phyloP scores from a whole-genome alignment of 1,284 basidiomycete species.

The Cutaneotrichosporon cutaneum region DNA sequence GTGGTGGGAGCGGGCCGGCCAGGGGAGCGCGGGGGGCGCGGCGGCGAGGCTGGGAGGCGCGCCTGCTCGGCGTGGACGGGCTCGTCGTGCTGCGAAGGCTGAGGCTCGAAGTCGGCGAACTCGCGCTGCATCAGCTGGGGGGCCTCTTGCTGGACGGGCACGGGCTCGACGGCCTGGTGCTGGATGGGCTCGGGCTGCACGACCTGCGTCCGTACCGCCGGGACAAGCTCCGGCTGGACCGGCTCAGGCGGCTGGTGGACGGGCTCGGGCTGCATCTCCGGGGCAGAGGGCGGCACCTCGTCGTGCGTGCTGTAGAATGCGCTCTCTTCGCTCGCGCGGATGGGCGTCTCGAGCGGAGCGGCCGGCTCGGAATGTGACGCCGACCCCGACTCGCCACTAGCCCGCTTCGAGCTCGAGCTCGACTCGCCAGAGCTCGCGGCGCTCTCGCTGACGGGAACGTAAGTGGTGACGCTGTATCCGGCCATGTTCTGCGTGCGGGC shows the following conservation, averaged over 20 bases:
- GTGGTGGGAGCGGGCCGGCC: background rate
- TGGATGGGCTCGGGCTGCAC: background rate
- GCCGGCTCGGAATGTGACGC: background rate
- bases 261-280: background rate
- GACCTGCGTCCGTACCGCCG: background rate
- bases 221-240: background rate
- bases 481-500: background rate
- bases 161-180: background rate
- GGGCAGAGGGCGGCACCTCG: background rate
- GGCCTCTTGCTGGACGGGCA: background rate
- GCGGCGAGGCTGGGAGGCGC: background rate
- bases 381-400: background rate
- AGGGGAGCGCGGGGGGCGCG: background rate
- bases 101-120: background rate
- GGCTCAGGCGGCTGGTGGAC: background rate
- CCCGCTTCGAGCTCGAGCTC: background rate
- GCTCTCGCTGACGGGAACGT: background rate
- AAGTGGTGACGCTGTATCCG: conserved; percentile 5
- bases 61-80: background rate
- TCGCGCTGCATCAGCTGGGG: background rate
- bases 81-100: background rate
- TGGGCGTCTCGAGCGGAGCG: background rate
- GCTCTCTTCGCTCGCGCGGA: background rate
- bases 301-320: conserved; percentile 3
- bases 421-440: background rate